Conservation (phyloP, 305 asterid species). For the Fraxinus platypoda region DNA sequence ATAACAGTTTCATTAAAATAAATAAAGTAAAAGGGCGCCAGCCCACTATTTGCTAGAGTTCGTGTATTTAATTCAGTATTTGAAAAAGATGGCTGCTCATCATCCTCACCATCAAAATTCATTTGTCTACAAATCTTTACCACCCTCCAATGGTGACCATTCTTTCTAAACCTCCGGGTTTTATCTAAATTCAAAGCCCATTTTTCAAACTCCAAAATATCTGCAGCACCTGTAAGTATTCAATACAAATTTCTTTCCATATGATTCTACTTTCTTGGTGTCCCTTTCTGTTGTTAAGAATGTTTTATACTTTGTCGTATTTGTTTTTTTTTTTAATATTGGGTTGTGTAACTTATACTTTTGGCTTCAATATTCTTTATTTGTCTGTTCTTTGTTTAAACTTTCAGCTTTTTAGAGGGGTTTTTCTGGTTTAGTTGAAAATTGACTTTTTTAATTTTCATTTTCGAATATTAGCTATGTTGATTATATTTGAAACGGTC, state of each 20-base stretch:
- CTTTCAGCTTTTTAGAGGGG: conserved; percentile 19
- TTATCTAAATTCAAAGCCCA: conserved; percentile 26
- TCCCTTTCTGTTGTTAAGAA: conserved; percentile 4
- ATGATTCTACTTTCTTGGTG: neutral
- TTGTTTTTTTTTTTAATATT: conserved; percentile 5
- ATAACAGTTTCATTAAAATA: conserved; percentile 16
- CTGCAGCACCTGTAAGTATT: neutral
- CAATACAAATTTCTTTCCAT: conserved; percentile 1
- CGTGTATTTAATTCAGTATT: conserved; percentile 36
- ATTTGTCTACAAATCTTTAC: conserved; percentile 21
- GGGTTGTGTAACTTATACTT: conserved; percentile 16
- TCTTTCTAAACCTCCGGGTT: conserved; percentile 1
- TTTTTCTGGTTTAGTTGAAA: neutral
- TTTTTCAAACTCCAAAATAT: conserved; percentile 4
- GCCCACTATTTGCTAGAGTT: conserved; percentile 27
- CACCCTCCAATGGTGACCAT: conserved; percentile 35
- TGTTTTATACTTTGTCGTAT: conserved; percentile 14
- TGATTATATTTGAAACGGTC: conserved; percentile 10
- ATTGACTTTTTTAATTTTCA: neutral
- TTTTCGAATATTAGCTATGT: neutral
- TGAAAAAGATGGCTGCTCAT: conserved; percentile 37
- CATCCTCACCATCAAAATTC: conserved; percentile 28
- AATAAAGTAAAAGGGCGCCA: conserved; percentile 24
- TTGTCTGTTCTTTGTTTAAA: conserved; percentile 16
- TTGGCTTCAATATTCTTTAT: conserved; percentile 10